Conservation (phyloP, 2,329 filamentous ascomycete genomes). For the Botryotinia calthae region DNA sequence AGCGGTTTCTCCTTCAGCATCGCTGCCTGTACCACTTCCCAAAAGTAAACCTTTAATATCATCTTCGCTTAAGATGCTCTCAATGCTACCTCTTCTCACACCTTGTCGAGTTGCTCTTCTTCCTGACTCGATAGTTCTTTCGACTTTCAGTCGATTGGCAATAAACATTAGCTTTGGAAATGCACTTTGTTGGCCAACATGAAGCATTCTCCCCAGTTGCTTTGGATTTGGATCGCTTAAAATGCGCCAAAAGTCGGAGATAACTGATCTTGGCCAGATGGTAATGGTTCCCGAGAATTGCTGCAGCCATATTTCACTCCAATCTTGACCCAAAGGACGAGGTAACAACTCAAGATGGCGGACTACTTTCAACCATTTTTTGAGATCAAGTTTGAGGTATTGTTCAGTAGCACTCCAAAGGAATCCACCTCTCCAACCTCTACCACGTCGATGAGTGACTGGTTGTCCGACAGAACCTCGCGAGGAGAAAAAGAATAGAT, state of each 20-base stretch:
- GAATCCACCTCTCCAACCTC: conserved; percentile 95
- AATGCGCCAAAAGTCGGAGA: conserved; percentile 81
- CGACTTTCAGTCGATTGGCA: conserved; percentile 79
- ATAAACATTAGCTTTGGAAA: conserved; percentile 94
- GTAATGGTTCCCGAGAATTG: conserved; percentile 93
- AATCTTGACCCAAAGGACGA: conserved; percentile 87
- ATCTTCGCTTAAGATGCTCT: conserved; percentile 61
- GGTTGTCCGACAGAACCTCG: conserved; percentile 87
- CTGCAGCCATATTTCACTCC: conserved; percentile 95
- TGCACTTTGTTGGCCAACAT: conserved; percentile 81
- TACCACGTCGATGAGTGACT: conserved; percentile 88
- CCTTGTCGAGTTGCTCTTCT: conserved; percentile 52
- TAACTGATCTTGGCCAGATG: conserved; percentile 83
- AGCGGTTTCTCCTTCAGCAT: conserved; percentile 37
- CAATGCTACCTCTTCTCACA: conserved; percentile 51
- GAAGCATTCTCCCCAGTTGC: conserved; percentile 82
- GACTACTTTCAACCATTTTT: conserved; percentile 95
- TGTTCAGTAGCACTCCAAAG: conserved; percentile 89
- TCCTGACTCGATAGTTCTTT: conserved; percentile 64
- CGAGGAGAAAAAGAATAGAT: conserved; percentile 97
- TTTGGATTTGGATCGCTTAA: conserved; percentile 76
- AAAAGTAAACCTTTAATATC: conserved; percentile 52
- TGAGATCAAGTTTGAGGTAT: conserved; percentile 92
- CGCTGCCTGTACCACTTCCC: conserved; percentile 31
- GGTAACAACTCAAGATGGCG: conserved; percentile 90